Percentiles rank a stretch among this genome's conserved stretches.
phyloP scores from a whole-genome alignment of 1,284 basidiomycete species.

The Cutaneotrichosporon curvatum region DNA sequence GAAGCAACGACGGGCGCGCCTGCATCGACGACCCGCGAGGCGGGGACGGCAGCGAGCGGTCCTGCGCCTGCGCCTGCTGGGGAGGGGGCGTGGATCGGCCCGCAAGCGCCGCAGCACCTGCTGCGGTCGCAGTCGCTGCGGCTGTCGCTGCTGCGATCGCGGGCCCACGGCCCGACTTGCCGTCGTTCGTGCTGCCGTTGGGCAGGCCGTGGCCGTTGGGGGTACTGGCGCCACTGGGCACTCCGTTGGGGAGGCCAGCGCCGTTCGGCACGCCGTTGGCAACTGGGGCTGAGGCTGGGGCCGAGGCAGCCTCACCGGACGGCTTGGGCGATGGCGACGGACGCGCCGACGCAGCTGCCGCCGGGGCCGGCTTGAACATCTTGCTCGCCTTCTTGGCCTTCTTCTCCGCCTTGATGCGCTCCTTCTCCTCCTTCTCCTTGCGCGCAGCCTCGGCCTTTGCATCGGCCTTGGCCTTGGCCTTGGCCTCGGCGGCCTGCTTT shows the following conservation, averaged over 20 bases:
- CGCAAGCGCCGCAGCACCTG: neutral
- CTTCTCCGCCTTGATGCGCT: conserved; percentile 17
- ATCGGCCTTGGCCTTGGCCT: conserved; percentile 14
- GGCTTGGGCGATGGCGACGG: no score
- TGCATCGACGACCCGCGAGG: no score
- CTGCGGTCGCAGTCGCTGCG: neutral
- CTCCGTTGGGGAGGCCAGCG: no score
- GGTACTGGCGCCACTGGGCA: no score
- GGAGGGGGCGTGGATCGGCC: neutral
- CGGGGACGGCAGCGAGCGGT: neutral
- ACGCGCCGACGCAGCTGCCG: neutral
- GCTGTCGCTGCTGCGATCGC: neutral
- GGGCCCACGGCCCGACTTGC: no score
- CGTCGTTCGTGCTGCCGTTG: no score
- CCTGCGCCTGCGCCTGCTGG: neutral
- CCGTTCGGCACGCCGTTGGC: no score
- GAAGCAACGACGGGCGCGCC: no score
- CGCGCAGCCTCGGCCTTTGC: conserved; percentile 9
- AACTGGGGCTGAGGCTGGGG: no score
- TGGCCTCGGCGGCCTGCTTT: conserved; percentile 10
- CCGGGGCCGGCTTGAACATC: neutral
- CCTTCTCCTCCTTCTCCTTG: conserved; percentile 12
- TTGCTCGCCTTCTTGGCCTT: neutral
- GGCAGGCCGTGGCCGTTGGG: neutral
- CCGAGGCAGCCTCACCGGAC: no score